Evolutionary conservation across 2,329 filamentous ascomycete genomes (phyloP).

Genomic region (Neofusicoccum kwambonambiense): DNA sequence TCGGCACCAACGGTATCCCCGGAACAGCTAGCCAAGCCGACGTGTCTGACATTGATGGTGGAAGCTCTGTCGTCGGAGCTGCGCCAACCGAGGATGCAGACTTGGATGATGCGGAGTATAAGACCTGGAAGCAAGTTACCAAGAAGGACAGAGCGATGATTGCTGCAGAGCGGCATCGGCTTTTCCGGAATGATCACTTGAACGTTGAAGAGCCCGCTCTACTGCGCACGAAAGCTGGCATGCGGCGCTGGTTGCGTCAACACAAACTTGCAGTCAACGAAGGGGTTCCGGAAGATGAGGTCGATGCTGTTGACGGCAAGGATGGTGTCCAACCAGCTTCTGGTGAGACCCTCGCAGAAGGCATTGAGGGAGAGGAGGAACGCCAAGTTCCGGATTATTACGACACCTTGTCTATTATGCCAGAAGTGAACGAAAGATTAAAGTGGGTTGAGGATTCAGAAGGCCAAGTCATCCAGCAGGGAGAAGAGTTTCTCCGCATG

Average conservation of each 20-base stretch:
- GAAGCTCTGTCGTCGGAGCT: conserved; percentile 62
- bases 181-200: conserved; percentile 82
- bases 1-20: conserved; percentile 66
- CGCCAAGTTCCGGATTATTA: conserved; percentile 92
- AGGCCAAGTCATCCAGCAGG: conserved; percentile 83
- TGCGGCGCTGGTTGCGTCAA: conserved; percentile 82
- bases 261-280: conserved; percentile 62
- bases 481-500: conserved; percentile 78
- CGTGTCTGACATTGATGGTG: conserved; percentile 75
- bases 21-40: conserved; percentile 70
- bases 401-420: conserved; percentile 79
- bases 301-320: conserved; percentile 46
- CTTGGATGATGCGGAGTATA: conserved; percentile 87
- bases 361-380: conserved; percentile 81
- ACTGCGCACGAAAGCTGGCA: conserved; percentile 78
- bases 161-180: conserved; percentile 78
- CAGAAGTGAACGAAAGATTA: conserved; percentile 74
- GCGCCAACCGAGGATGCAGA: conserved; percentile 73
- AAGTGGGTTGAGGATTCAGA: conserved; percentile 89
- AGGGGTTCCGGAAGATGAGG: conserved; percentile 46
- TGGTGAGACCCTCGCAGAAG: conserved; percentile 83
- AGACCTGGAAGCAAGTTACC: conserved; percentile 98
- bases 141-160: conserved; percentile 90
- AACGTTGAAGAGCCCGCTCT: conserved; percentile 87
- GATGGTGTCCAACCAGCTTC: conserved; percentile 49